Percentiles rank a stretch among this genome's conserved stretches.
Evolutionary conservation across 1,284 basidiomycete genomes (phyloP).

Genomic region (Caloboletus firmus): DNA sequence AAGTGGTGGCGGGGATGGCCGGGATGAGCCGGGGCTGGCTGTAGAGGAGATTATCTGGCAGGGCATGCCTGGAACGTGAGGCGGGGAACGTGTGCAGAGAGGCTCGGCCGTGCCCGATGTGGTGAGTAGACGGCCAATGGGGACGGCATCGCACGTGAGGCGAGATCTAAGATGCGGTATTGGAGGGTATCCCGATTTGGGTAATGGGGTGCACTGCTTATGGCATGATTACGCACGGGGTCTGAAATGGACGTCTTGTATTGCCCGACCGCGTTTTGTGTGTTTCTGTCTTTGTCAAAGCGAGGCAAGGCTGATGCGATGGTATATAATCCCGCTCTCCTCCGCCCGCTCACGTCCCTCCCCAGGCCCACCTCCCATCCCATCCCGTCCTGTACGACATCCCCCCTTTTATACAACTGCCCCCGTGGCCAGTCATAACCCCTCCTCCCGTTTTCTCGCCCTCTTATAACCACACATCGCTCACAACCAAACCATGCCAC

Average conservation of each 20-base stretch:
- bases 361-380: background rate
- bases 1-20: background rate
- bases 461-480: background rate
- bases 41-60: conserved; percentile 29
- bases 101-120: conserved; percentile 15
- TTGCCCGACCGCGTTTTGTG: conserved; percentile 23
- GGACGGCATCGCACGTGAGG: conserved; percentile 28
- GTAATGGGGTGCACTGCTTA: conserved; percentile 23
- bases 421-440: background rate
- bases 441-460: background rate
- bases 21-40: background rate
- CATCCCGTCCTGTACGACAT: background rate
- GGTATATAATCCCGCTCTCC: conserved; percentile 35
- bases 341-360: conserved; percentile 12
- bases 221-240: conserved; percentile 33
- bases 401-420: background rate
- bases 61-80: conserved; percentile 32
- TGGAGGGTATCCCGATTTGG: conserved; percentile 12
- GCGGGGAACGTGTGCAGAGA: conserved; percentile 30
- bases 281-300: conserved; percentile 30
- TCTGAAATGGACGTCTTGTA: conserved; percentile 29
- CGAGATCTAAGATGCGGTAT: conserved; percentile 32
- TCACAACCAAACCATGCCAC: background rate
- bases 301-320: conserved; percentile 10
- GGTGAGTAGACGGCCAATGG: conserved; percentile 8